Evolutionary conservation across 2,329 filamentous ascomycete species (phyloP).

Genomic region (Beauveria brongniartii): DNA sequence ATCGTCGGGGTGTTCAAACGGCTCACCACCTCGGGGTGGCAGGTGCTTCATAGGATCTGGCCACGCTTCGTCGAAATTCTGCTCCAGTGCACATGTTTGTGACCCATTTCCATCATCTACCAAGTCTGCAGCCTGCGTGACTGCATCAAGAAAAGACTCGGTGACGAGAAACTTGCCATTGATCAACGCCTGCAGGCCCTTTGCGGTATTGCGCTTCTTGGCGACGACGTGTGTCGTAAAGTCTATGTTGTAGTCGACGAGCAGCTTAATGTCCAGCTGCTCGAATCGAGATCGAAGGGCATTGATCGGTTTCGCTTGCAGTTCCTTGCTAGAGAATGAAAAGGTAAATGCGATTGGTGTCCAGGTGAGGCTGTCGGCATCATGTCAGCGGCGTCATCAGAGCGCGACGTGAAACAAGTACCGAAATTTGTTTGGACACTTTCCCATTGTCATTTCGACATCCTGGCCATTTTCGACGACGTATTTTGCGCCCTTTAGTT

Average conservation of each 20-base stretch:
- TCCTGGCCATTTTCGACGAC: conserved; percentile 43
- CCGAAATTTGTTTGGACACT: conserved; percentile 56
- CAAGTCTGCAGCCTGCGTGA: conserved; percentile 52
- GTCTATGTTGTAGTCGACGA: conserved; percentile 59
- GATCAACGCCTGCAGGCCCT: conserved; percentile 78
- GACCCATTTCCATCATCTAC: conserved; percentile 39
- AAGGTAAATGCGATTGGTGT: conserved; percentile 73
- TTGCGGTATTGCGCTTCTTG: conserved; percentile 82
- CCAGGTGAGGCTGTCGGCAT: conserved; percentile 60
- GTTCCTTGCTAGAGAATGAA: conserved; percentile 63
- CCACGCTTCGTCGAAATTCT: conserved; percentile 73
- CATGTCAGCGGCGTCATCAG: background rate
- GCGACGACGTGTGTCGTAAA: conserved; percentile 82
- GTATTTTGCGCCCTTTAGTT: conserved; percentile 55
- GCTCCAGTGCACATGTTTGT: conserved; percentile 54
- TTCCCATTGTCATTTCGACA: conserved; percentile 65
- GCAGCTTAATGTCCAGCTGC: conserved; percentile 80
- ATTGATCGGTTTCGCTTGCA: conserved; percentile 56
- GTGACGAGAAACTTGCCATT: conserved; percentile 73
- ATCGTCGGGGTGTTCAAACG: conserved; percentile 56
- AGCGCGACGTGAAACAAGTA: conserved; percentile 21
- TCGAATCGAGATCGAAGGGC: conserved; percentile 61
- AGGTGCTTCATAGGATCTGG: conserved; percentile 65
- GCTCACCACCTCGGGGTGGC: conserved; percentile 69
- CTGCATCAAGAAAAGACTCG: conserved; percentile 62